phyloP scores from a whole-genome alignment of 2,329 filamentous ascomycete genomes.

The Sordariomycetes sp. region DNA sequence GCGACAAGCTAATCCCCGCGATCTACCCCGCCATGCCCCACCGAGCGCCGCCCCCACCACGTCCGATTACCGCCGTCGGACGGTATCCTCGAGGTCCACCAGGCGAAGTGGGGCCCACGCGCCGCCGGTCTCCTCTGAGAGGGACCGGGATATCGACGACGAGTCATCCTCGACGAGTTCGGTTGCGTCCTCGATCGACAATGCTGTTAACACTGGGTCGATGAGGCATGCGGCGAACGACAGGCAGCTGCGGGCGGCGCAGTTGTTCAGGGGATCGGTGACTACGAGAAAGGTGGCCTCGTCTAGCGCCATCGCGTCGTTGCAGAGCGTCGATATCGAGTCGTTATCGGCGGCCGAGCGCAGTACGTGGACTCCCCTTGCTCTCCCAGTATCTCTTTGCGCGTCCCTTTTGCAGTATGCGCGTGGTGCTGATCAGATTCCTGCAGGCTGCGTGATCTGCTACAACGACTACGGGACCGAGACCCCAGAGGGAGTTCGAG shows the following conservation, averaged over 20 bases:
- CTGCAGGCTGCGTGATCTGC: conserved; percentile 46
- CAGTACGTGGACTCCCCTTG: conserved; percentile 5
- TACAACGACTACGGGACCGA: conserved; percentile 46
- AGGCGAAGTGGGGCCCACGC: background rate
- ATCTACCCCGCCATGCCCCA: background rate
- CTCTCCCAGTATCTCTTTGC: background rate
- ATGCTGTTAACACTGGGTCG: background rate
- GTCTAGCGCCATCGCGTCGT: conserved; percentile 27
- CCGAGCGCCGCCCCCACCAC: background rate
- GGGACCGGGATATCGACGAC: conserved; percentile 3
- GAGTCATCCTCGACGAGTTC: background rate
- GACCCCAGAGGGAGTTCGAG: conserved; percentile 43
- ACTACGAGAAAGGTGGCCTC: conserved; percentile 33
- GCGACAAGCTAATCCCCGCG: background rate
- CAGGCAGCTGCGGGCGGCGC: conserved; percentile 10
- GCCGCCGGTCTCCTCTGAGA: background rate
- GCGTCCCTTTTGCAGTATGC: background rate
- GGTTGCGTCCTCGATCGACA: background rate
- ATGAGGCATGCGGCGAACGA: conserved; percentile 1
- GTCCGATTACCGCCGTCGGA: conserved; percentile 1
- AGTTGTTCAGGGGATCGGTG: conserved; percentile 30
- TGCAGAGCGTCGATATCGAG: conserved; percentile 30
- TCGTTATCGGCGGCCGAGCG: conserved; percentile 22
- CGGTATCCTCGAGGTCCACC: background rate
- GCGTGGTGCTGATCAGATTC: background rate